phyloP scores from a whole-genome alignment of 2,329 filamentous ascomycete genomes.

The Zymoseptoria tritici region DNA sequence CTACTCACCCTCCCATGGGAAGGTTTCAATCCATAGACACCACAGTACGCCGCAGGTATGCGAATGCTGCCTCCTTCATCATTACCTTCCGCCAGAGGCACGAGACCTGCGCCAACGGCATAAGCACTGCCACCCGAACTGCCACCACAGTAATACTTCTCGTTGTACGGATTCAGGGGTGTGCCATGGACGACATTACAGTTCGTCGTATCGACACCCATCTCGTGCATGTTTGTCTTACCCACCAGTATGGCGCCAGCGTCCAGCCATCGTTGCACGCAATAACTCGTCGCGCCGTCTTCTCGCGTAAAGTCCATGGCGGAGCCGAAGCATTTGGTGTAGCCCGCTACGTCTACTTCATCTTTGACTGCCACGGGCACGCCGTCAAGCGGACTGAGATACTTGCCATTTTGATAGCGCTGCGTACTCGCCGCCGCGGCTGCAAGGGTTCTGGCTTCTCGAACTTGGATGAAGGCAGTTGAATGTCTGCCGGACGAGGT shows the following conservation, averaged over 20 bases:
- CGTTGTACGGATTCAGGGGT: slow-evolving; percentile 70
- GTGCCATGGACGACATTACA: slow-evolving; percentile 71
- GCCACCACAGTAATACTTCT: slow-evolving; percentile 69
- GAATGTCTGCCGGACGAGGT: slow-evolving; percentile 50
- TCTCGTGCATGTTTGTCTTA: slow-evolving; percentile 73
- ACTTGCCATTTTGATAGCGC: slow-evolving; percentile 60
- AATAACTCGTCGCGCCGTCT: slow-evolving; percentile 57
- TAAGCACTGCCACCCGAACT: slow-evolving; percentile 73
- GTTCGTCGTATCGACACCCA: slow-evolving; percentile 66
- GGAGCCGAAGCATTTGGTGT: slow-evolving; percentile 59
- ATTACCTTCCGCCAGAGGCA: slow-evolving; percentile 68
- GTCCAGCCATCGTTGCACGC: slow-evolving; percentile 61
- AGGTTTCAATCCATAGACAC: slow-evolving; percentile 74
- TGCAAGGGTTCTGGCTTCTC: slow-evolving; percentile 54
- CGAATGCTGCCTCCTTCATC: slow-evolving; percentile 69
- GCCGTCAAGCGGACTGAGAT: slow-evolving; percentile 66
- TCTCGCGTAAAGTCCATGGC: slow-evolving; percentile 49
- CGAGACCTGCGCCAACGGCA: slow-evolving; percentile 59
- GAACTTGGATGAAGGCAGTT: slow-evolving; percentile 63
- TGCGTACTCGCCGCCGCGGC: slow-evolving; percentile 67
- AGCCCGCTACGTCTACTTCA: slow-evolving; percentile 65
- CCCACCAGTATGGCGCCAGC: slow-evolving; percentile 69
- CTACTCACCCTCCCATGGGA: slow-evolving; percentile 61
- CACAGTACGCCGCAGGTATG: slow-evolving; percentile 68
- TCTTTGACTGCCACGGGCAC: slow-evolving; percentile 81